Percentiles rank a stretch among this genome's conserved stretches.
phyloP scores from a whole-genome alignment of 2,329 filamentous ascomycete species.

The Botrytis paeoniae region DNA sequence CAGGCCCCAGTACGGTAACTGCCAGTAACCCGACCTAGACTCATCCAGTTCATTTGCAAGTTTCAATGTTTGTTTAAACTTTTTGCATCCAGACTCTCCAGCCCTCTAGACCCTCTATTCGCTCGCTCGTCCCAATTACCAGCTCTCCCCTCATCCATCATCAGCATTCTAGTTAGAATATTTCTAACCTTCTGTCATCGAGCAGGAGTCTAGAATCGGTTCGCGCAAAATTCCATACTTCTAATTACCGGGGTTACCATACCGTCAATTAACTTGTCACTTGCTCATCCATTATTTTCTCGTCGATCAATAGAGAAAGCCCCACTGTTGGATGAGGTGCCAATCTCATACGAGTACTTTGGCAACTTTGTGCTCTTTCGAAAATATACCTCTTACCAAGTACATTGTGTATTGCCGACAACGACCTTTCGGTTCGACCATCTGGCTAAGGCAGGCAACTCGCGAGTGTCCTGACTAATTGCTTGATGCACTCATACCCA shows the following conservation, averaged over 20 bases:
- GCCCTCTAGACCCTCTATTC: neutral
- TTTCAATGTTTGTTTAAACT: conserved; percentile 9
- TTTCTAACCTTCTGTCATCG: conserved; percentile 11
- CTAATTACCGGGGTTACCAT: conserved; percentile 2
- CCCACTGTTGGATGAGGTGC: conserved; percentile 1
- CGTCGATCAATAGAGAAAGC: neutral
- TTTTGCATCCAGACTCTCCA: conserved; percentile 3
- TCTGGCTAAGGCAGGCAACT: conserved; percentile 8
- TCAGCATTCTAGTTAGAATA: neutral
- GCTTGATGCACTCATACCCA: conserved; percentile 13
- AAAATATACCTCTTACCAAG: neutral
- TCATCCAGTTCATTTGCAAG: neutral
- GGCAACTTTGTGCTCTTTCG: neutral
- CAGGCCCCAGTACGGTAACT: neutral
- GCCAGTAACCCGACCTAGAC: neutral
- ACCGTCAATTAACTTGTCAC: neutral
- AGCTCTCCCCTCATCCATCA: neutral
- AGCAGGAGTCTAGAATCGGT: conserved; percentile 14
- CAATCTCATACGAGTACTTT: conserved; percentile 5
- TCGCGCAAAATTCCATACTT: conserved; percentile 6
- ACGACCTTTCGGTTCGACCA: neutral
- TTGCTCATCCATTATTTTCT: neutral
- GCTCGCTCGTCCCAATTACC: neutral
- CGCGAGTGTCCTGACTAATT: conserved; percentile 12
- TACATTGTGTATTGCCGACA: neutral